Evolutionary conservation across 176 grass and related monocot species (phyloP), one percentile per base, ranked within the genome.

Genomic region (Hyparrhenia diplandra): DNA sequence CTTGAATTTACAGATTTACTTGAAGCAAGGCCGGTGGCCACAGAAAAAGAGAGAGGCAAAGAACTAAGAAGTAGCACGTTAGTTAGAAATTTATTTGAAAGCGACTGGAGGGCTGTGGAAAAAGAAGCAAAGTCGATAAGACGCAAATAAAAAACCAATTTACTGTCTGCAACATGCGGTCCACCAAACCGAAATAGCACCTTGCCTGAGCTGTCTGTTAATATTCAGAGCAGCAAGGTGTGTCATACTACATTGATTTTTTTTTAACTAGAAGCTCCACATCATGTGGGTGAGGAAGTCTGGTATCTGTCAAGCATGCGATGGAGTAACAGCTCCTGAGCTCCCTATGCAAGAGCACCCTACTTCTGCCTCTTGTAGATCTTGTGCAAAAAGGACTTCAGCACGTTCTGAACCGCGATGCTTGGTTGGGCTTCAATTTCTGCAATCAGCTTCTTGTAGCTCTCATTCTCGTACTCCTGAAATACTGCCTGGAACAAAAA

Each of bases 331-430:
- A 71, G 13, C 55, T 76, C 37, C 42, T 24, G 64, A 49, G 20
- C 43, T 77, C 30, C 54, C 8, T 71, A 49, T 34, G 34, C 16
- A 72, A 59, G 66, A 71, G 42, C 37, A 8, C 61, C 43, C 86
- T 90, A 97, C 82, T 94, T 97, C 85, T 94, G 83, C 52, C 94
- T 89, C 83, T 92, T 94, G 92, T 97, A 97, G 81, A 97, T 94
- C 81, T 94, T 97, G 69, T 92, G 79, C 83, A 97, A 85, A 83
- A 97, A 97, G 21, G 94, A 97, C 79, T 90, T 94, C 73, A 97
- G 65, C 20, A 97, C 92, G 36, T 90, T 82, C 67, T 97, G 94
- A 74, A 97, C 92, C 41, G 82, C 80, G 12, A 69, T 55, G 83
- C 73, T 90, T 6, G 91, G 87, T 40, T 97, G 92, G 43, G 88